Conservation (phyloP, 2,329 filamentous ascomycete genomes). For the Cladophialophora exuberans region DNA sequence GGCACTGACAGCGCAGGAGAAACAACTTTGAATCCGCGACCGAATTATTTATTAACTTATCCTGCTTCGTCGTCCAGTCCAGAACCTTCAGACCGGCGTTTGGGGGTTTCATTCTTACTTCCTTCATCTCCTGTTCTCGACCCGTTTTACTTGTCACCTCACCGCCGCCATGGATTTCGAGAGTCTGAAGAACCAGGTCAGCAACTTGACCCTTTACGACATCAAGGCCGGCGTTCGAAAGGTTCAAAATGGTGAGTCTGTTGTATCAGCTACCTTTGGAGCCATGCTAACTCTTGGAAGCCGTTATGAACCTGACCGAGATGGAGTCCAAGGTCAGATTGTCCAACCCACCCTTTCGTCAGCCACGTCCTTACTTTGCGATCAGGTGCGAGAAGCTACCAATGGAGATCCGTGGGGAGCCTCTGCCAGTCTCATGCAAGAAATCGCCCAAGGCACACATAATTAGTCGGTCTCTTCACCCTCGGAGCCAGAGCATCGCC, state of each 20-base stretch:
- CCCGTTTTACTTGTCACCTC: not conserved
- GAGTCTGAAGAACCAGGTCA: conserved; percentile 81
- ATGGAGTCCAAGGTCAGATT: conserved; percentile 71
- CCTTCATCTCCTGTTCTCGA: not conserved
- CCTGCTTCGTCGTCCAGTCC: not conserved
- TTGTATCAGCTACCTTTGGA: conserved; percentile 1
- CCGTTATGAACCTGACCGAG: conserved; percentile 97
- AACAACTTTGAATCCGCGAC: not conserved
- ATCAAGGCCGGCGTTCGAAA: conserved; percentile 93
- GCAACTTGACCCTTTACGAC: conserved; percentile 92
- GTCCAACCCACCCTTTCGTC: conserved; percentile 6
- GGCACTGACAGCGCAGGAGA: not conserved
- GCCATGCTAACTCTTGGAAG: conserved; percentile 50
- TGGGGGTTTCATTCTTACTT: not conserved
- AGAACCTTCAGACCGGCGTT: not conserved
- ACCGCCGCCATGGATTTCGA: conserved; percentile 74
- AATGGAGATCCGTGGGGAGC: conserved; percentile 99
- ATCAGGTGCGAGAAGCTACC: conserved; percentile 89
- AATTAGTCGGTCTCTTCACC: conserved; percentile 74
- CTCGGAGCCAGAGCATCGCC: not conserved
- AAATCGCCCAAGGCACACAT: conserved; percentile 96
- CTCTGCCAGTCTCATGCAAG: conserved; percentile 85
- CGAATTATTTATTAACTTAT: not conserved
- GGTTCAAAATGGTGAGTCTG: conserved; percentile 84
- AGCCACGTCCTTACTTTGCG: conserved; percentile 32